Percentiles rank a stretch among this genome's conserved stretches.
Evolutionary conservation across 2,329 filamentous ascomycete genomes (phyloP).

Genomic region (Trichoderma simmonsii): DNA sequence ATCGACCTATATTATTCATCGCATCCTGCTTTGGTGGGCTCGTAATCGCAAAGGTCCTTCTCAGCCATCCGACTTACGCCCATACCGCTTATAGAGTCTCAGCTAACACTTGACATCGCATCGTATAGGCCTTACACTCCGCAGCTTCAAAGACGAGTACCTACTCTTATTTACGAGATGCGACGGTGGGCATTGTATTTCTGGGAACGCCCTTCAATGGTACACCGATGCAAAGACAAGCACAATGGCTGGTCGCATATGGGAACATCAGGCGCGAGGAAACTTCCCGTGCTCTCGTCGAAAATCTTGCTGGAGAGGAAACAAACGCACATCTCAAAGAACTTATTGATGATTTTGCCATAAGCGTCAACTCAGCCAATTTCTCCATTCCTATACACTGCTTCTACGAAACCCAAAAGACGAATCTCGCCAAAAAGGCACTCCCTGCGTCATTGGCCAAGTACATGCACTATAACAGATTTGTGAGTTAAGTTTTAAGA

Average conservation of each 20-base stretch:
- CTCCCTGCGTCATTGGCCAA: not conserved
- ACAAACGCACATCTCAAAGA: too few species aligned
- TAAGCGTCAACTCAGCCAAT: not conserved
- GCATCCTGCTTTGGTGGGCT: not conserved
- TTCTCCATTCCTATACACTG: not conserved
- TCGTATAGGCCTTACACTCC: not conserved
- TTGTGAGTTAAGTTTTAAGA: not conserved
- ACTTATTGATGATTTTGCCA: too few species aligned
- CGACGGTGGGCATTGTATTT: not conserved
- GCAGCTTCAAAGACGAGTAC: not conserved
- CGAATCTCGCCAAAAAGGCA: not conserved
- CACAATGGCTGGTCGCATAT: too few species aligned
- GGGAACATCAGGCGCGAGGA: too few species aligned
- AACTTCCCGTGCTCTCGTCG: too few species aligned
- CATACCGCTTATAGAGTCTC: not conserved
- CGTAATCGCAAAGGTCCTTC: not conserved
- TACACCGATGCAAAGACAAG: too few species aligned
- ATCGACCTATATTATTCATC: not conserved
- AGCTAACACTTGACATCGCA: not conserved
- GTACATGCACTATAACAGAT: not conserved
- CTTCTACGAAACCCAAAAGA: not conserved
- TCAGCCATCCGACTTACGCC: not conserved
- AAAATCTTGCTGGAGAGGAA: too few species aligned
- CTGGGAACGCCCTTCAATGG: not conserved
- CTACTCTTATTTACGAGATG: not conserved